Conservation (phyloP, 164 flowering plant species). For the Umbilicus rupestris region DNA sequence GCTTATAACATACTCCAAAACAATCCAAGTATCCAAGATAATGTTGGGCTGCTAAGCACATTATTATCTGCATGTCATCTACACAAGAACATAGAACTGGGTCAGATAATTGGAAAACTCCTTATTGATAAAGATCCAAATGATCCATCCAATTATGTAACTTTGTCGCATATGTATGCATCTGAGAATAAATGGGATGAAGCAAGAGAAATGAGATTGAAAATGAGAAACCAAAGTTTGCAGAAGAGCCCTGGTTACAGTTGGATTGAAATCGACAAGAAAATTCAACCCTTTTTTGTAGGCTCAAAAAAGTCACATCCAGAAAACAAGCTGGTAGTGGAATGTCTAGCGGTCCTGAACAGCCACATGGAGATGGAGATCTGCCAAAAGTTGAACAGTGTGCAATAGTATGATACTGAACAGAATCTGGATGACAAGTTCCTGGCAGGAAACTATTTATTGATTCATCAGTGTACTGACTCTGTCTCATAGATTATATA, state of each 20-base stretch:
- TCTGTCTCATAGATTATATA: no score
- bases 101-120: constrained; percentile 36
- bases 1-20: constrained; percentile 42
- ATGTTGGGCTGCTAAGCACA: constrained; percentile 43
- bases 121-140: constrained; percentile 45
- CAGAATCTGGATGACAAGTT: neutral
- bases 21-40: constrained; percentile 20
- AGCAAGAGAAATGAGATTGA: constrained; percentile 35
- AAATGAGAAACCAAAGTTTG: constrained; percentile 46
- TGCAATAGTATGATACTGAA: neutral
- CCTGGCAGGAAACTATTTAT: neutral
- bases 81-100: constrained; percentile 39
- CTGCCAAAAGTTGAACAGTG: neutral
- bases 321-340: constrained; percentile 23
- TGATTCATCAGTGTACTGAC: no score
- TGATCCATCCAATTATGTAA: constrained; percentile 42
- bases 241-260: constrained; percentile 69
- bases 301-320: constrained; percentile 35
- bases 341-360: constrained; percentile 33
- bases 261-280: constrained; percentile 57
- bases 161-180: constrained; percentile 56
- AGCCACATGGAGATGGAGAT: constrained; percentile 44
- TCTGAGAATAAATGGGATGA: constrained; percentile 44
- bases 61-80: constrained; percentile 52
- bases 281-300: constrained; percentile 33